A percentile compares a stretch with the other conserved stretches of the same genome.
These are phyloP conservation scores for Calonectria crousiana DNA, from an alignment of 2,329 filamentous ascomycete species.

Conservation along the genomic window DNA sequence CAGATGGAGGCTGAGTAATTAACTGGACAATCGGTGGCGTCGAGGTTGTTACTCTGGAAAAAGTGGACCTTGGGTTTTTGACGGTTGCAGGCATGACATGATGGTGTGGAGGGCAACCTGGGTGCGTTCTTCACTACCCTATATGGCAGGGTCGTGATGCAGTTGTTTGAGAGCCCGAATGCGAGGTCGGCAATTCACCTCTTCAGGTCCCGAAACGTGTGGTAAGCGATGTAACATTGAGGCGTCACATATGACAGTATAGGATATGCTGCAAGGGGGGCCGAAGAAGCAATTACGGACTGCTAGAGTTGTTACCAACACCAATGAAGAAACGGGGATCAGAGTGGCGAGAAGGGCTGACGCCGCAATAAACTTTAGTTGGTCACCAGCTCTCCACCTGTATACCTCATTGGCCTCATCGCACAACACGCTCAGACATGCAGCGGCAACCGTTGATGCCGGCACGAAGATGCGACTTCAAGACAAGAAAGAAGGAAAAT, in stretches of 20 bases:
- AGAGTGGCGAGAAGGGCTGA: not conserved
- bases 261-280: not conserved
- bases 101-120: conserved; percentile 2
- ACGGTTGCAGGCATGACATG: not conserved
- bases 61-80: conserved; percentile 31
- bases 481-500: not conserved
- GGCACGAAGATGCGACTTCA: not conserved
- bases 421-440: not conserved
- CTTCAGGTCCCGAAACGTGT: not conserved
- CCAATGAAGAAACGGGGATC: not conserved
- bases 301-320: not conserved
- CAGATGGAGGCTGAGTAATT: conserved; percentile 12
- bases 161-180: not conserved
- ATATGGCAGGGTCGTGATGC: not conserved
- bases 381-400: not conserved
- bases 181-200: not conserved
- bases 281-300: not conserved
- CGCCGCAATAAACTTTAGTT: conserved; percentile 6
- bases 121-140: conserved; percentile 13
- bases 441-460: not conserved
- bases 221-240: not conserved
- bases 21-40: conserved; percentile 33
- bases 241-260: not conserved
- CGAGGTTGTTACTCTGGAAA: conserved; percentile 26
- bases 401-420: not conserved